Base-by-base conservation (phyloP, 2,329 filamentous ascomycete species). In the Penicillium sclerotigenum region DNA sequence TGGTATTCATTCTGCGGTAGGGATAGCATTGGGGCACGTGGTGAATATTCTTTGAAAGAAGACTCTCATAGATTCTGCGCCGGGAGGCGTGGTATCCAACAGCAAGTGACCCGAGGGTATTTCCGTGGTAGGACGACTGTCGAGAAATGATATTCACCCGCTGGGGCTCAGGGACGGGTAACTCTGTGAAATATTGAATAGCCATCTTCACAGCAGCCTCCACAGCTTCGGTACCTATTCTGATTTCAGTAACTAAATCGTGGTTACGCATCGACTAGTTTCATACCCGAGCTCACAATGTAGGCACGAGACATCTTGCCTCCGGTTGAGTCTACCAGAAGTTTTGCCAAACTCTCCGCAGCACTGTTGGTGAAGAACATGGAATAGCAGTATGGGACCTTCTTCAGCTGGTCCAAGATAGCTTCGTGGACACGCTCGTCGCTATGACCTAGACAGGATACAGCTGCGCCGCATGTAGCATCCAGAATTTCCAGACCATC, bases 391-490 rank as follows among this genome's bases (percentile, higher is more conserved):
- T 87, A 88, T 0, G 78, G 73, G 0, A 86, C 75, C 20, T 81
- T 73, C 42, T 80, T 75, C 58, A 87, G 74, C 63, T 90, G 87
- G 16, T 77, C 64, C 5, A 75, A 68, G 29, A 89, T 80, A 1
- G 86, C 88, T 2, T 80, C 74, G 20, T 79, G 77, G 5, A 91
- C 83, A 34, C 85, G 79, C 31, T 75, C 63, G 47, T 86, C 81
- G 31, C 82, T 83, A 64, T 90, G 85, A 5, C 89, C 89, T 7
- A 93, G 76, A 66, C 84, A 86, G n/a, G 84, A 79, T 2, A 91
- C 88, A 24, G 86, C 87, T 2, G 89, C 86, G 11, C 89, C 89
- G 33, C 85, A 82, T 41, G 85, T 87, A 2, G 83, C 86, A 69
- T 93, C 89, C 11, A 91, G 79, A 40, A 92, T 80, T 29, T 73